These are phyloP conservation scores for Nannochloropsis gaditana DNA, from an alignment of 108 stramenopile species.

Conservation along the genomic window DNA sequence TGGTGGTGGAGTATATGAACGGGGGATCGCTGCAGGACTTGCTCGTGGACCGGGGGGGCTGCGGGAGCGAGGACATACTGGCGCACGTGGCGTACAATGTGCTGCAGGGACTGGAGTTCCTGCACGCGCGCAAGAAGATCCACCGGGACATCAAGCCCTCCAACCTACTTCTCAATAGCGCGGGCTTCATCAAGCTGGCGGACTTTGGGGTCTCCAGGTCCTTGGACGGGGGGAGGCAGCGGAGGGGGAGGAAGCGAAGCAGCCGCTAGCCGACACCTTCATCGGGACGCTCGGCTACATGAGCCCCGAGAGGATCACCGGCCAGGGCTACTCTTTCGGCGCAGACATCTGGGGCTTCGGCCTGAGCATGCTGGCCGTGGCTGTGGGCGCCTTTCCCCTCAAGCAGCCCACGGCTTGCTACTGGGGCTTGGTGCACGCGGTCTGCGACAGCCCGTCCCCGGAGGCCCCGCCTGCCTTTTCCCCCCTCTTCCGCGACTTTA, in stretches of 20 bases:
- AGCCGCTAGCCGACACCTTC: conserved; percentile 56
- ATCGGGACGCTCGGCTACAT: conserved; percentile 68
- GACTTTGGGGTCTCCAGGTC: conserved; percentile 57
- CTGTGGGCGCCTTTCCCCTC: conserved; percentile 66
- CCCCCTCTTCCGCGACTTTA: conserved; percentile 22
- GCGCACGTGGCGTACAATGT: conserved; percentile 50
- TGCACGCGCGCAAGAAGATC: conserved; percentile 53
- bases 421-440: conserved; percentile 27
- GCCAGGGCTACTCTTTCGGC: conserved; percentile 49
- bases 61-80: conserved; percentile 49
- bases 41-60: conserved; percentile 46
- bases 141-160: conserved; percentile 66
- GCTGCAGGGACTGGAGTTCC: conserved; percentile 51
- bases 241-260: conserved; percentile 13
- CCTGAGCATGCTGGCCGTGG: conserved; percentile 74
- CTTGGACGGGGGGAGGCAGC: conserved; percentile 45
- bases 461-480: conserved; percentile 3
- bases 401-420: conserved; percentile 20
- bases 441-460: conserved; percentile 30
- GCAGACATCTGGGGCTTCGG: conserved; percentile 68
- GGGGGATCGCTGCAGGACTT: conserved; percentile 55
- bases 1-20: conserved; percentile 56
- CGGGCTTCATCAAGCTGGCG: conserved; percentile 52
- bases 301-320: conserved; percentile 60
- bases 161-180: conserved; percentile 53